These are phyloP conservation scores for Mallotus repandus DNA, from an alignment of 441 rosid genomes.

Conservation along the genomic window DNA sequence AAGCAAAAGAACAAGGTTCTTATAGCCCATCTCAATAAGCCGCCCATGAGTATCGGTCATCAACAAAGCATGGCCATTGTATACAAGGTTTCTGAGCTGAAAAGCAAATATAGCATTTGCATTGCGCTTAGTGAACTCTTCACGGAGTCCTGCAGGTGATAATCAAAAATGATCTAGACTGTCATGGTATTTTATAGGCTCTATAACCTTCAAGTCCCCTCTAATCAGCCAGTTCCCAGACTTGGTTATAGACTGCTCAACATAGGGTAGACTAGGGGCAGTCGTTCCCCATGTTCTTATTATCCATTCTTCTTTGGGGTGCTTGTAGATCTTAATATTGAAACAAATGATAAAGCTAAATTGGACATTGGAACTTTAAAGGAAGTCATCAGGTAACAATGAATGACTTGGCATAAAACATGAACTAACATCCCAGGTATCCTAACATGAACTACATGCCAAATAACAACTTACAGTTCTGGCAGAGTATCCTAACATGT, in stretches of 20 bases:
- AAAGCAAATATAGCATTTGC: constrained; percentile 98
- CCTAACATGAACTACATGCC: not conserved
- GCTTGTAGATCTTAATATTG: constrained; percentile 93
- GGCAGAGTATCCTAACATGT: not conserved
- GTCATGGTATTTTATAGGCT: constrained; percentile 76
- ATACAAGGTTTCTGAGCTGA: constrained; percentile 96
- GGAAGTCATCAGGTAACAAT: not conserved
- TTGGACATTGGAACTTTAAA: not conserved
- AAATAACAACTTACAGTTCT: not conserved
- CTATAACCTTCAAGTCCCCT: constrained; percentile 83
- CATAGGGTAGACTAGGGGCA: constrained; percentile 86
- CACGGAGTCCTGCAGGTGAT: constrained; percentile 73
- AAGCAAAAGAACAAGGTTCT: constrained; percentile 87
- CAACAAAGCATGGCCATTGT: constrained; percentile 88
- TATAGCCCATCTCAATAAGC: constrained; percentile 90
- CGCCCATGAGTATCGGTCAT: constrained; percentile 89
- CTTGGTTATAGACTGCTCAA: constrained; percentile 57
- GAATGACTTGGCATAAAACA: not conserved
- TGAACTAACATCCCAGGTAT: not conserved
- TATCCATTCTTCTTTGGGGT: constrained; percentile 88
- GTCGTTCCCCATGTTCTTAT: constrained; percentile 97
- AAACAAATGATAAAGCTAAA: constrained; percentile 15
- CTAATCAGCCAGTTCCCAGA: constrained; percentile 94
- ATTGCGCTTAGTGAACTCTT: constrained; percentile 69
- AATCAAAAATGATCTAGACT: constrained; percentile 82